Evolutionary conservation across 495 filamentous ascomycete genomes (phyloP).

Genomic region (Bacidia rubella): DNA sequence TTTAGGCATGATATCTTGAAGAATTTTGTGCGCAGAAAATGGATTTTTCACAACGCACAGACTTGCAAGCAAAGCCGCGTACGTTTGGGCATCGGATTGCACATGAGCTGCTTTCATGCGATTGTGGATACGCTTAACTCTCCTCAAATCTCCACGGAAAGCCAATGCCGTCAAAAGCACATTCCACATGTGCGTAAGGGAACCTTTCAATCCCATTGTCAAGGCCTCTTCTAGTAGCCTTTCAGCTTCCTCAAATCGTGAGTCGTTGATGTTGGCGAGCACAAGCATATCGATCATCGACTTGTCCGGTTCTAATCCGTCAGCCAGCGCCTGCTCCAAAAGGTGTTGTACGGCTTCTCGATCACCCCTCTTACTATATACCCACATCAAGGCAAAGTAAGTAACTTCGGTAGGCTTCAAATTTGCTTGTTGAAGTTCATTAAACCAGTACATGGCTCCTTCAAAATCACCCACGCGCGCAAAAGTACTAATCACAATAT

Average conservation of each 20-base stretch:
- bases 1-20: constrained; percentile 44
- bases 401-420: constrained; percentile 43
- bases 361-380: constrained; percentile 63
- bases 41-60: constrained; percentile 47
- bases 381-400: constrained; percentile 56
- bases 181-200: constrained; percentile 63
- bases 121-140: constrained; percentile 44
- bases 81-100: constrained; percentile 54
- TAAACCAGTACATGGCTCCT: constrained; percentile 45
- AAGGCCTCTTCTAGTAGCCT: constrained; percentile 36
- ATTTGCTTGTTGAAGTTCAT: constrained; percentile 33
- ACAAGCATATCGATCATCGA: constrained; percentile 53
- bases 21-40: constrained; percentile 50
- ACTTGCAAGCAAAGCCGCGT: constrained; percentile 59
- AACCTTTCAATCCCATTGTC: constrained; percentile 27
- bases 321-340: constrained; percentile 38
- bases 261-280: constrained; percentile 53
- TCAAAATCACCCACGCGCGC: constrained; percentile 49
- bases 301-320: constrained; percentile 27
- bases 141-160: constrained; percentile 45
- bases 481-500: constrained; percentile 64
- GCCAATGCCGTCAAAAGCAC: constrained; percentile 55
- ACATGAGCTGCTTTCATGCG: constrained; percentile 47
- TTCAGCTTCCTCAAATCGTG: constrained; percentile 46
- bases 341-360: constrained; percentile 50